Base-by-base conservation (phyloP, 179 eudicot genomes). In the Silene noctiflora region DNA sequence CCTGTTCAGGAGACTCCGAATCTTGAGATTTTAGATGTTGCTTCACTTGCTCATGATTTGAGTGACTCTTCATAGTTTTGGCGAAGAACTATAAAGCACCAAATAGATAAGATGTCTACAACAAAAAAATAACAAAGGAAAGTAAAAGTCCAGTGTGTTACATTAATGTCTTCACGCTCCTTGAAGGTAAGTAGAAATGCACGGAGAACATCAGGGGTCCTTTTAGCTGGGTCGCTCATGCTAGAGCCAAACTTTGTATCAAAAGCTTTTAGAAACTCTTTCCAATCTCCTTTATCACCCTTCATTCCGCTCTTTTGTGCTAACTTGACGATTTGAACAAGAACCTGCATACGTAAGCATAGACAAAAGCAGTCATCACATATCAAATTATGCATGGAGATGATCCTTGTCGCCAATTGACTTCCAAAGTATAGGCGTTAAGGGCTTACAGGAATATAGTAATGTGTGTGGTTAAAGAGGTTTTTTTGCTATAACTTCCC, bases 251-350 rank as follows among this genome's bases (percentile, higher is more conserved):
- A 67, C 78, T 85, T 83, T 81, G 76, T 90, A 77, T 93, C 98
- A 77, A 86, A 80, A 69, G 71, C 80, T 71, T 77, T 74, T 64
- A 96, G 73, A 74, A 96, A 96, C 16, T 93, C 89, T 84, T 96
- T 93, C 99, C 99, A 96, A 27, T 64, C 81, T 39, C 99, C 99
- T 59, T 84, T 85, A 16, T 85, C 92, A 74, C 99, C 99, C 51
- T 73, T 56, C 97, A 91, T 90, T 62, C 86, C 90, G 64, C 70
- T 73, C 79, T 89, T 91, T 75, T 93, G 99, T 14, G 88, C 85
- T 85, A 86, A 39, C 83, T 90, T 96, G 60, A 93, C 98, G 61
- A 89, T 79, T 71, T 88, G 86, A 70, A 85, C 94, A 24, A 93
- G 90, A 79, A 80, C 92, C 99, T 93, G 78, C 69, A 61, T 22